phyloP scores from a whole-genome alignment of 2,329 filamentous ascomycete species.

The Fusarium multiceps region DNA sequence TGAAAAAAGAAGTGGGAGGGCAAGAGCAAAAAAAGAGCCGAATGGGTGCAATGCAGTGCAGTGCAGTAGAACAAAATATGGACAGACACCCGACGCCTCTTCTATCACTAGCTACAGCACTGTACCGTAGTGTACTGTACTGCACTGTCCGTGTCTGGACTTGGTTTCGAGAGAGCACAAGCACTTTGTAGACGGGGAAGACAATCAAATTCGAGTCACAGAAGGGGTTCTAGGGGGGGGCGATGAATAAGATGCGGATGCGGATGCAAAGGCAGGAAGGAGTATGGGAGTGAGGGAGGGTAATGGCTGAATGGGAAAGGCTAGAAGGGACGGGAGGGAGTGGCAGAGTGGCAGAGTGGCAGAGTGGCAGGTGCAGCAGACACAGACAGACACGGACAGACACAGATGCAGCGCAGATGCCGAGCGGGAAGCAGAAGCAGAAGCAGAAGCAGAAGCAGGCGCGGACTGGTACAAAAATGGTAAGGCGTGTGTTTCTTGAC shows the following conservation, averaged over 20 bases:
- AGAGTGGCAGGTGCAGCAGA: slow-evolving; percentile 25
- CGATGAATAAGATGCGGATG: neutral
- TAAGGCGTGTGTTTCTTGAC: slow-evolving; percentile 28
- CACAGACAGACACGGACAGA: neutral
- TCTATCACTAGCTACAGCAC: slow-evolving; percentile 13
- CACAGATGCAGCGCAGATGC: neutral
- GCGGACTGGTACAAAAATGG: slow-evolving; percentile 1
- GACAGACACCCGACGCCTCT: slow-evolving; percentile 24
- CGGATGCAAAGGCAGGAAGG: neutral
- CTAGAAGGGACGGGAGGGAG: slow-evolving; percentile 27
- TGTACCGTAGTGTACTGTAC: neutral
- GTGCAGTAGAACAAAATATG: slow-evolving; percentile 13
- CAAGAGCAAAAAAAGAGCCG: slow-evolving; percentile 29
- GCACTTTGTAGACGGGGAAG: slow-evolving; percentile 16
- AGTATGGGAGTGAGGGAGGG: slow-evolving; percentile 20
- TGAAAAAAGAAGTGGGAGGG: slow-evolving; percentile 31
- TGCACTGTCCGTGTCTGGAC: slow-evolving; percentile 8
- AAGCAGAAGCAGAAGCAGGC: neutral
- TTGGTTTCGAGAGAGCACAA: slow-evolving; percentile 19
- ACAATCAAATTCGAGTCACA: slow-evolving; percentile 2
- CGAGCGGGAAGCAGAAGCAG: too few relatives aligned
- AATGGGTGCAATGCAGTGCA: slow-evolving; percentile 29
- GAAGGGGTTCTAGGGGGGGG: slow-evolving; percentile 1
- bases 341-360: slow-evolving; percentile 40
- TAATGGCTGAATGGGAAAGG: slow-evolving; percentile 6